Conservation (phyloP, 768 basidiomycete genomes). For the Wakefieldia striispora region DNA sequence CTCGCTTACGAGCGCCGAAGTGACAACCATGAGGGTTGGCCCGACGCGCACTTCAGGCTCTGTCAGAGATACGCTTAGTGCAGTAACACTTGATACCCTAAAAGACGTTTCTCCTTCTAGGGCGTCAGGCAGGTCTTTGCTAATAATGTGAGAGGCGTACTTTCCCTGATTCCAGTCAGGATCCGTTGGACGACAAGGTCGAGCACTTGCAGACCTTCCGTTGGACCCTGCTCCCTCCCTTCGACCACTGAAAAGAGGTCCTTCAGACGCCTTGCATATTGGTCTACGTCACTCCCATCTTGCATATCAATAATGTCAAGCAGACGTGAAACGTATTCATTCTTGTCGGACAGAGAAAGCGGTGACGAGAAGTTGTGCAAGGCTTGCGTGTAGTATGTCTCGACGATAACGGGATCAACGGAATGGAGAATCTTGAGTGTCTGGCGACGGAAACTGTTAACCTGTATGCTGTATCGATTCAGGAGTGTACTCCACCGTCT, state of each 20-base stretch:
- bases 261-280: constrained; percentile 53
- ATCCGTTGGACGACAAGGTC: constrained; percentile 58
- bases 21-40: constrained; percentile 64
- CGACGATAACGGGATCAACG: constrained; percentile 59
- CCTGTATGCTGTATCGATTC: neutral
- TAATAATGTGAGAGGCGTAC: constrained; percentile 36
- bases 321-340: constrained; percentile 45
- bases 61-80: constrained; percentile 43
- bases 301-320: constrained; percentile 55
- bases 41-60: constrained; percentile 40
- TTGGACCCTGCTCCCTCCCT: constrained; percentile 26
- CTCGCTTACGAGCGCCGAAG: constrained; percentile 67
- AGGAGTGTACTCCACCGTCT: constrained; percentile 44
- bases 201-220: constrained; percentile 41
- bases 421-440: constrained; percentile 55
- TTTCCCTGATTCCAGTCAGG: constrained; percentile 46
- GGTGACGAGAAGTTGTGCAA: constrained; percentile 37
- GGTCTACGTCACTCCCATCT: constrained; percentile 49
- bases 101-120: constrained; percentile 40
- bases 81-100: constrained; percentile 43
- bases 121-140: constrained; percentile 10
- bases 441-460: constrained; percentile 36
- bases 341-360: constrained; percentile 35
- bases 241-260: constrained; percentile 40
- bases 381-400: constrained; percentile 49